These are phyloP conservation scores for Lactifluus echinatus DNA, from an alignment of 768 basidiomycete genomes.

Conservation along the genomic window DNA sequence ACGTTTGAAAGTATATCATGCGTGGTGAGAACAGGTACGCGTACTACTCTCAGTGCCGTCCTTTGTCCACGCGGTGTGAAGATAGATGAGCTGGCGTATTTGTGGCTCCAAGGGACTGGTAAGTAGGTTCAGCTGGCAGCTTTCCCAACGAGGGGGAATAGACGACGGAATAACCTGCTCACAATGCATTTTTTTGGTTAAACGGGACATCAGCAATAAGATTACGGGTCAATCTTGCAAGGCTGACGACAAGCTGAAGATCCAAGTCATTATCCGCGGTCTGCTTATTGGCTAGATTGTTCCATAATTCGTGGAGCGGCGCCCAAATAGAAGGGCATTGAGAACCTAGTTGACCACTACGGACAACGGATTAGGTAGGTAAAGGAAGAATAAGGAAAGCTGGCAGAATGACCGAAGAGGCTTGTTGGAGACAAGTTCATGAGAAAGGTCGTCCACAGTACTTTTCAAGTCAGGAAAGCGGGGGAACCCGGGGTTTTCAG, in stretches of 20 bases:
- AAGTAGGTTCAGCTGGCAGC: neutral
- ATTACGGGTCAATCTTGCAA: slow-evolving; percentile 79
- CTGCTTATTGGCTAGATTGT: slow-evolving; percentile 21
- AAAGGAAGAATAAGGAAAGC: neutral
- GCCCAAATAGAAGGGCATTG: slow-evolving; percentile 15
- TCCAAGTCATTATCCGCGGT: slow-evolving; percentile 36
- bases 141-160: neutral
- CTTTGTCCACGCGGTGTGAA: slow-evolving; percentile 69
- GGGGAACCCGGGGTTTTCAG: neutral
- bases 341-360: slow-evolving; percentile 14
- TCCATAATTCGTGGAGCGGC: slow-evolving; percentile 38
- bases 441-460: slow-evolving; percentile 7
- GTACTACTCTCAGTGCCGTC: slow-evolving; percentile 44
- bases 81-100: slow-evolving; percentile 58
- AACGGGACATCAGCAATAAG: slow-evolving; percentile 62
- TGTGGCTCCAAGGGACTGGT: slow-evolving; percentile 61
- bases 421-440: slow-evolving; percentile 11
- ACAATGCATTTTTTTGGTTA: slow-evolving; percentile 75
- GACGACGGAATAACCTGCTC: slow-evolving; percentile 27
- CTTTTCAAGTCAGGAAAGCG: neutral
- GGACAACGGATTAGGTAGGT: neutral
- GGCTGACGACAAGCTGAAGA: slow-evolving; percentile 25
- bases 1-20: neutral
- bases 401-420: slow-evolving; percentile 6
- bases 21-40: neutral